A percentile compares a stretch with the other conserved stretches of the same genome.
These are phyloP conservation scores for Penicillium daleae DNA, from an alignment of 495 filamentous ascomycete genomes.

Conservation along the genomic window DNA sequence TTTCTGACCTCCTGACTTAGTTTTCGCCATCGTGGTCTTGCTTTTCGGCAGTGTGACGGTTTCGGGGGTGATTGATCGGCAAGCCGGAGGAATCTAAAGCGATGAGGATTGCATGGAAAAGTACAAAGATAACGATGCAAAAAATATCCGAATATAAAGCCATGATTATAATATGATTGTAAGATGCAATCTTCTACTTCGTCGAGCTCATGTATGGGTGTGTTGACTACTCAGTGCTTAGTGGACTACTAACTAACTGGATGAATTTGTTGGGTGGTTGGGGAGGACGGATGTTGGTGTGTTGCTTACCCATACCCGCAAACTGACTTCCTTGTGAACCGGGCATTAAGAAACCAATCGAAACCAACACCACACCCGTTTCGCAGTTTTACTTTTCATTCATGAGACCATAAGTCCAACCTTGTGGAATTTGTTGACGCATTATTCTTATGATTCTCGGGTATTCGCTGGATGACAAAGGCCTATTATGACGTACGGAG, in stretches of 20 bases:
- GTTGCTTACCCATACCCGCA: constrained; percentile 11
- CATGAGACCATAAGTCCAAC: not conserved
- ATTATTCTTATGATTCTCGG: not conserved
- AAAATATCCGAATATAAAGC: not conserved
- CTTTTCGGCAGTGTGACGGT: not conserved
- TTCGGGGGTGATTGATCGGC: not conserved
- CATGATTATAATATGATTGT: constrained; percentile 1
- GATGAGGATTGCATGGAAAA: not conserved
- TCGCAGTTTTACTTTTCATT: not conserved
- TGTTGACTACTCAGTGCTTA: too few species aligned
- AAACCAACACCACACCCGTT: not conserved
- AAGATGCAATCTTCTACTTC: not conserved
- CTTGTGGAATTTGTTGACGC: not conserved
- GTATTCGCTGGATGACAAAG: not conserved
- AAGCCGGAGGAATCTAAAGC: constrained; percentile 1
- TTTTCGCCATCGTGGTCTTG: constrained; percentile 13
- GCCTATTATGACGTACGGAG: not conserved
- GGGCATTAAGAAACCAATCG: not conserved
- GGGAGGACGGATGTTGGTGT: not conserved
- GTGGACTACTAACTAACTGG: not conserved
- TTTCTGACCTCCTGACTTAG: constrained; percentile 47
- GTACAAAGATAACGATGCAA: not conserved
- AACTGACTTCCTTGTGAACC: not conserved
- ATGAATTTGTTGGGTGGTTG: constrained; percentile 23
- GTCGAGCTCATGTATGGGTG: not conserved